A percentile compares a stretch with the other conserved stretches of the same genome.
These are phyloP conservation scores for Lycium ferocissimum DNA, from an alignment of 257 asterid species.

Conservation along the genomic window DNA sequence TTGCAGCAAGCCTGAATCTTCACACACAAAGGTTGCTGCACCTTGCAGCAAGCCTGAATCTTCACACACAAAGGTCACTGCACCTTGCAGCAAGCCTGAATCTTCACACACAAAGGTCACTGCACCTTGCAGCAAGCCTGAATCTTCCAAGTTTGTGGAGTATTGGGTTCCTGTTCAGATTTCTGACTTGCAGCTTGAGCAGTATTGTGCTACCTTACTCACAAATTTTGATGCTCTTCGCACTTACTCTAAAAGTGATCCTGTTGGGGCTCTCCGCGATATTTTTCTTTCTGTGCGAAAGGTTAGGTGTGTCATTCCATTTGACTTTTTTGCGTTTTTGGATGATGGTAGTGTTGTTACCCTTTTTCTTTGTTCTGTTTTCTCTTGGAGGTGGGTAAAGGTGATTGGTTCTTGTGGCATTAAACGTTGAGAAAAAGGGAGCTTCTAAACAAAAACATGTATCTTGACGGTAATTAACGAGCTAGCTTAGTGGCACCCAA, in stretches of 20 bases:
- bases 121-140: slow-evolving; percentile 48
- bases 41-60: slow-evolving; percentile 43
- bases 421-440: slow-evolving; percentile 15
- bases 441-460: slow-evolving; percentile 23
- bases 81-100: slow-evolving; percentile 36
- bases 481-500: slow-evolving; percentile 12
- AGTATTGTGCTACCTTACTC: slow-evolving; percentile 76
- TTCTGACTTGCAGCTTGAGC: slow-evolving; percentile 87
- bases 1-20: slow-evolving; percentile 45
- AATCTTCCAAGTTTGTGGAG: slow-evolving; percentile 69
- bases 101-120: slow-evolving; percentile 34
- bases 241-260: slow-evolving; percentile 62
- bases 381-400: slow-evolving; percentile 3
- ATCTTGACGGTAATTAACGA: slow-evolving; percentile 7
- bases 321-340: slow-evolving; percentile 32
- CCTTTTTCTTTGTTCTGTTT: slow-evolving; percentile 23
- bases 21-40: slow-evolving; percentile 38
- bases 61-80: slow-evolving; percentile 41
- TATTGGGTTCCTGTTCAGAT: slow-evolving; percentile 88
- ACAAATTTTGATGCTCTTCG: slow-evolving; percentile 55
- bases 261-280: slow-evolving; percentile 68
- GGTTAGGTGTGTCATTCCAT: slow-evolving; percentile 55
- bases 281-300: slow-evolving; percentile 69
- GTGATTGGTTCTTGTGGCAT: slow-evolving; percentile 18
- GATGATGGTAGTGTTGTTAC: slow-evolving; percentile 11